Base-by-base conservation (phyloP, 2,329 filamentous ascomycete species). In the Leptodontidium sp. region DNA sequence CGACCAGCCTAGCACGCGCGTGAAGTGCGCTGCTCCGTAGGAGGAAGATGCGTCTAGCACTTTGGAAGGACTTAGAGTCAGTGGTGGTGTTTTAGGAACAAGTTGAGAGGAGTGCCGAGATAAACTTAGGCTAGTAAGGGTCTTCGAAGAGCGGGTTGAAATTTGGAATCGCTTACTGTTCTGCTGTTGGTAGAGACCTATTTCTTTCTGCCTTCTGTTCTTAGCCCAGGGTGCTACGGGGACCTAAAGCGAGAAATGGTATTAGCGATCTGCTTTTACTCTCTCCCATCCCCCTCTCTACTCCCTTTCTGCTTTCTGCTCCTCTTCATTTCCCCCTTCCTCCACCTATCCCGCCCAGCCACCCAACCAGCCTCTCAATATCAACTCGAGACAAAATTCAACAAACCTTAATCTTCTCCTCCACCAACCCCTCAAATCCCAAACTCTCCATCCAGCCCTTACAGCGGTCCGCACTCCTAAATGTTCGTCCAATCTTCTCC, bases 211-310 rank as follows among this genome's bases (percentile, higher is more conserved):
- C 12, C 75, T 75, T 0, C 75, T 70, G 21, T 82, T 80, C 61
- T 79, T 80, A 1, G 83, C 76, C 83, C 83, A 85, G 1, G 71
- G 71, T 11, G 63, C 61, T 61, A 65, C 59, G 1, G 75, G 72
- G 2, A 73, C 70, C 62, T 64, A 11, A 8, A 17, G 15, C 14
- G n/a, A 15, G 17, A 49, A 49, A 32, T 32, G 29, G 29, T 32
- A 32, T 32, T 32, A 32, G 29, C 29, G 29, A 32, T 32, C 6
- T 32, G 29, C 29, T 32, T 32, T 32, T 32, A 32, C 29, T 32
- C 29, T 32, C 29, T 6, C 29, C 29, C 6, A 32, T 32, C 29
- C 29, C 29, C 29, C 29, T 6, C 29, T 32, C 29, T 32, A 6
- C 29, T 32, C 29, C 29, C 6, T 32, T 32, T 32, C 29, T 21